These are phyloP conservation scores for Lathyrus sativus DNA, from an alignment of 306 rosid species.

Conservation along the genomic window DNA sequence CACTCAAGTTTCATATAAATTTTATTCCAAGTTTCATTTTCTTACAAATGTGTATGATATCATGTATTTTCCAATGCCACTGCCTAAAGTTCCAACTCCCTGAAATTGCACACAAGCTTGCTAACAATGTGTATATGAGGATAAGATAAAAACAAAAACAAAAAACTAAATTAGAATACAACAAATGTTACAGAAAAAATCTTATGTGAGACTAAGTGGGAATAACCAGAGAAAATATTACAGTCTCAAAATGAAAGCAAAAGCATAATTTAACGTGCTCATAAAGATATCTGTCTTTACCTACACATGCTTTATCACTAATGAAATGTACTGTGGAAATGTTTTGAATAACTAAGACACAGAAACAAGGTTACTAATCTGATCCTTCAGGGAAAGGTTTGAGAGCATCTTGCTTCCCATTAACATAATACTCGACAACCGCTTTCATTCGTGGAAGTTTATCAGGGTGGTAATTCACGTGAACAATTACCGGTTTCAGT, in stretches of 20 bases:
- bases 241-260: slow-evolving; percentile 29
- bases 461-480: slow-evolving; percentile 88
- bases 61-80: background rate
- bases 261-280: slow-evolving; percentile 35
- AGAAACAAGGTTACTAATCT: slow-evolving; percentile 43
- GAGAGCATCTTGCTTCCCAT: slow-evolving; percentile 75
- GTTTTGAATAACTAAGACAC: slow-evolving; percentile 30
- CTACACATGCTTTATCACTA: slow-evolving; percentile 29
- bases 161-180: slow-evolving; percentile 29
- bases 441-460: slow-evolving; percentile 83
- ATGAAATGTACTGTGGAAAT: slow-evolving; percentile 32
- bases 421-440: slow-evolving; percentile 69
- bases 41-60: background rate
- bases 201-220: slow-evolving; percentile 16
- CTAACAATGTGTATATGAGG: background rate
- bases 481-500: slow-evolving; percentile 78
- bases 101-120: background rate
- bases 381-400: slow-evolving; percentile 87
- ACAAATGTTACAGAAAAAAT: slow-evolving; percentile 43
- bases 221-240: background rate
- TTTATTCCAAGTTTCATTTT: background rate
- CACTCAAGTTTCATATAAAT: background rate
- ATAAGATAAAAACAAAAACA: slow-evolving; percentile 19
- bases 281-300: slow-evolving; percentile 18
- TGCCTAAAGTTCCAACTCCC: background rate